Percentiles rank a stretch among this genome's conserved stretches.
Evolutionary conservation across 768 basidiomycete species (phyloP).

Genomic region (Pleurotus salmoneostramineus): DNA sequence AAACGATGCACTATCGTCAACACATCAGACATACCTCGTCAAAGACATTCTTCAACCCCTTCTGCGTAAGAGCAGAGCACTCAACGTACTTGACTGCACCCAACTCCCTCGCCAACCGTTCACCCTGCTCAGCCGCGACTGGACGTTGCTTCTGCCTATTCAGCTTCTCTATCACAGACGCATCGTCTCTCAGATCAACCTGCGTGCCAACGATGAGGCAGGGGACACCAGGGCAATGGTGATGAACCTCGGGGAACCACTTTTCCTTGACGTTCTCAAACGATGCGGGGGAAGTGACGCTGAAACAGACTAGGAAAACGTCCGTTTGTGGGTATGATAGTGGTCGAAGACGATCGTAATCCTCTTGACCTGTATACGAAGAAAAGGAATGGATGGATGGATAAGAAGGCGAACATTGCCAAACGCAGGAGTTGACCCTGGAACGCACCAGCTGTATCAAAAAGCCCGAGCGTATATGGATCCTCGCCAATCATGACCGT

Average conservation of each 20-base stretch:
- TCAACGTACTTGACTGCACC: slow-evolving; percentile 99
- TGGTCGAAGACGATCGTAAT: slow-evolving; percentile 98
- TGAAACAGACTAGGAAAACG: slow-evolving; percentile 99
- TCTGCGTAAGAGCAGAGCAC: slow-evolving; percentile 98
- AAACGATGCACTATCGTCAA: too few relatives aligned
- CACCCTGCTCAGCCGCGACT: slow-evolving; percentile 83
- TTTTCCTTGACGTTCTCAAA: slow-evolving; percentile 99
- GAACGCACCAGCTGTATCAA: slow-evolving; percentile 93
- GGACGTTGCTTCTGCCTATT: slow-evolving; percentile 95
- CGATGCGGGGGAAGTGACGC: slow-evolving; percentile 95
- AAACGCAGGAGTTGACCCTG: neutral
- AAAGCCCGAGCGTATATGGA: slow-evolving; percentile 96
- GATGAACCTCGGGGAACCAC: slow-evolving; percentile 99
- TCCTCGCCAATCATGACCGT: slow-evolving; percentile 99
- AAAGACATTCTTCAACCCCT: slow-evolving; percentile 99
- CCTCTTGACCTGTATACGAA: slow-evolving; percentile 80
- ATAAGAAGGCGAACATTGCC: neutral
- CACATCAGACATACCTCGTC: slow-evolving; percentile 77
- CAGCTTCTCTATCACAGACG: slow-evolving; percentile 91
- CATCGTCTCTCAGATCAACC: slow-evolving; percentile 93
- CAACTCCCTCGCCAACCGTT: slow-evolving; percentile 92
- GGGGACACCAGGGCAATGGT: slow-evolving; percentile 98
- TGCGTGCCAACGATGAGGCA: slow-evolving; percentile 99
- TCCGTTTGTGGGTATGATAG: slow-evolving; percentile 99
- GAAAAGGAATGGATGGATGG: slow-evolving; percentile 4